Evolutionary conservation across 768 basidiomycete genomes (phyloP), one percentile per base, ranked within the genome.

Genomic region (Leucocoprinus birnbaumii): DNA sequence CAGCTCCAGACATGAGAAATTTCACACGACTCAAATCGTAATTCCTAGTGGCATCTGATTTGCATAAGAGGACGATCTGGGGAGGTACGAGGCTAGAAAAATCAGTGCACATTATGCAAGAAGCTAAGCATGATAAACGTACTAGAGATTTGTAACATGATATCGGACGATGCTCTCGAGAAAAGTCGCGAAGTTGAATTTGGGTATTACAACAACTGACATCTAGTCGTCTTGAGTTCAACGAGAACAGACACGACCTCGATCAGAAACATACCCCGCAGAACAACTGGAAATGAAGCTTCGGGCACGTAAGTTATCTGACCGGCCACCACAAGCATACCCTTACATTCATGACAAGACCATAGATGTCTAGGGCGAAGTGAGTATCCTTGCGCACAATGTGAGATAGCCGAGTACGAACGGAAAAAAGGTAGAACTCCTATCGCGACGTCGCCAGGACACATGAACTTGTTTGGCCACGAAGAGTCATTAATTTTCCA

Each of bases 341-440:
- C 65, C 80, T 65, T 59, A 85, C 83, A 48, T 70, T 77, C 37
- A 83, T 75, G 31, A 83, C 72, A 16, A 86, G 71, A 10, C 84
- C 85, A 61, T 83, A 85, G 7, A 85, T 82, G 49, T 85, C 83
- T 84, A 31, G 52, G 48, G 4, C 45, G 9, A 19, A 22, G 24
- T 38, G 38, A 38, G 16, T 38, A 6, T n/a, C 16, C n/a, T n/a
- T n/a, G 38, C 9, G 38, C 6, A 16, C 8, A 11, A 16, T 3
- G 3, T 13, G 16, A 38, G 13, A 14, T 38, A 3, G 16, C 38
- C 40, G n/a, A 9, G 24, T 9, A 55, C 66, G 62, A 53, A 85
- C 83, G 83, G 52, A 77, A 85, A 60, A 85, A 80, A 1, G 83
- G 84, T n/a, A 84, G 64, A 26, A 80, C 84, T 61, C 78, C 84